Conservation (phyloP, 805 yeast species). For the Candida insectorum region DNA sequence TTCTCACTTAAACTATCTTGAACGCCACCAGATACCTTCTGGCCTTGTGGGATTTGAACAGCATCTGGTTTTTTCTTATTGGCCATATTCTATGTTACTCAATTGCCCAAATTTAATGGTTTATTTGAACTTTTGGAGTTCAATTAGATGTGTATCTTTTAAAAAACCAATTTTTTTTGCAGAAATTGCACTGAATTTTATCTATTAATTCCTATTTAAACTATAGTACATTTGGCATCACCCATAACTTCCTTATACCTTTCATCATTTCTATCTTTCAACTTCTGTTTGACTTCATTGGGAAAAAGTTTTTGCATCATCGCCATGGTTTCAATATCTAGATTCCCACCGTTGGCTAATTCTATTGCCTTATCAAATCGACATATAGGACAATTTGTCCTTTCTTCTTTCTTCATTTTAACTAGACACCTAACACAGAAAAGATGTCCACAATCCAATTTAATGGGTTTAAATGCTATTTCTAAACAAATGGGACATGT, state of each 20-base stretch:
- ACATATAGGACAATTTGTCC: slow-evolving; percentile 66
- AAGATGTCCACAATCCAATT: slow-evolving; percentile 60
- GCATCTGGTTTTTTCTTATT: too few relatives aligned
- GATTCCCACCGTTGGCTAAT: slow-evolving; percentile 55
- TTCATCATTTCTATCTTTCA: slow-evolving; percentile 47
- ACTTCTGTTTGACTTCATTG: slow-evolving; percentile 59
- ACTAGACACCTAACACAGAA: slow-evolving; percentile 74
- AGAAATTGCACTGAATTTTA: not conserved
- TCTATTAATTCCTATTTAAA: slow-evolving; percentile 2
- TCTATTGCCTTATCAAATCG: slow-evolving; percentile 49
- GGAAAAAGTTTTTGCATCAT: slow-evolving; percentile 64
- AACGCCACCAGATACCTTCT: too few relatives aligned
- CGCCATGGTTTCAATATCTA: slow-evolving; percentile 52
- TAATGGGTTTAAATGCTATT: slow-evolving; percentile 70
- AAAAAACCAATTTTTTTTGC: too few relatives aligned
- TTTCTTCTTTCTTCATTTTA: slow-evolving; percentile 53
- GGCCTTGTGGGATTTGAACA: too few relatives aligned
- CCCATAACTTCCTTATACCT: slow-evolving; percentile 24
- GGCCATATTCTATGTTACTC: too few relatives aligned
- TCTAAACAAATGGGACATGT: slow-evolving; percentile 70
- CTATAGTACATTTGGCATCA: slow-evolving; percentile 12
- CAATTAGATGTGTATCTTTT: too few relatives aligned
- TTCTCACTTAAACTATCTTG: too few relatives aligned
- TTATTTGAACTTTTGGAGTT: too few relatives aligned
- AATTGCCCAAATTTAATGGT: too few relatives aligned